Conservation (phyloP, 2,329 filamentous ascomycete genomes). For the Balansia obtecta region DNA sequence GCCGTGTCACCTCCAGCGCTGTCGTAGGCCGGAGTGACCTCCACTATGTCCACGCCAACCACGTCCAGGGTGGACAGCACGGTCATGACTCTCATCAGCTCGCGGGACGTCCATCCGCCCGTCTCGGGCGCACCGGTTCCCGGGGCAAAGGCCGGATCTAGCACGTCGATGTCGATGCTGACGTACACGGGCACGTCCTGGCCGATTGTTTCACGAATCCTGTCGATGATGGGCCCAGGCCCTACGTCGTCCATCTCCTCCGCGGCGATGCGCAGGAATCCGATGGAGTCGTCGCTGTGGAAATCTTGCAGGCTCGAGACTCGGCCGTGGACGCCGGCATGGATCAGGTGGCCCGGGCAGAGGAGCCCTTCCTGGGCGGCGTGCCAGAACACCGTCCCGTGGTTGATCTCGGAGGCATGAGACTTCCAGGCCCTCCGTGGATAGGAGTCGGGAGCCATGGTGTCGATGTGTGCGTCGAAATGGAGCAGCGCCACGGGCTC, state of each 20-base stretch:
- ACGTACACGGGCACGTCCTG: conserved; percentile 66
- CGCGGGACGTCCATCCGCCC: conserved; percentile 62
- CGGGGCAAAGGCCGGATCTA: conserved; percentile 70
- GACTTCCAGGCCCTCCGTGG: conserved; percentile 49
- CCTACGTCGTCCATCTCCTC: conserved; percentile 71
- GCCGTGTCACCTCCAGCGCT: conserved; percentile 63
- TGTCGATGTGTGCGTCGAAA: conserved; percentile 63
- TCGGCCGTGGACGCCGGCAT: conserved; percentile 64
- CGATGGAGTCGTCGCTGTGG: conserved; percentile 59
- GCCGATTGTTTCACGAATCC: conserved; percentile 63
- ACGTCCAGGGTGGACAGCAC: conserved; percentile 58
- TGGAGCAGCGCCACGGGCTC: conserved; percentile 52
- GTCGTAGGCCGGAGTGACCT: conserved; percentile 72
- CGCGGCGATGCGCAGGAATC: conserved; percentile 60
- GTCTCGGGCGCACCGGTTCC: conserved; percentile 67
- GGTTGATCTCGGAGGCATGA: conserved; percentile 45
- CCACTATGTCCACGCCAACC: conserved; percentile 59
- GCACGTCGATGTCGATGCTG: conserved; percentile 72
- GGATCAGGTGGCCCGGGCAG: conserved; percentile 56
- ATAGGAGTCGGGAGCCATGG: conserved; percentile 68
- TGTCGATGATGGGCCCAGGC: conserved; percentile 62
- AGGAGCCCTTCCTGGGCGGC: conserved; percentile 66
- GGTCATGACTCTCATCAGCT: conserved; percentile 58
- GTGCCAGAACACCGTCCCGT: conserved; percentile 79
- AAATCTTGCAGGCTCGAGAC: conserved; percentile 54